phyloP scores from a whole-genome alignment of 768 basidiomycete genomes.

The Aureoboletus auriporus region DNA sequence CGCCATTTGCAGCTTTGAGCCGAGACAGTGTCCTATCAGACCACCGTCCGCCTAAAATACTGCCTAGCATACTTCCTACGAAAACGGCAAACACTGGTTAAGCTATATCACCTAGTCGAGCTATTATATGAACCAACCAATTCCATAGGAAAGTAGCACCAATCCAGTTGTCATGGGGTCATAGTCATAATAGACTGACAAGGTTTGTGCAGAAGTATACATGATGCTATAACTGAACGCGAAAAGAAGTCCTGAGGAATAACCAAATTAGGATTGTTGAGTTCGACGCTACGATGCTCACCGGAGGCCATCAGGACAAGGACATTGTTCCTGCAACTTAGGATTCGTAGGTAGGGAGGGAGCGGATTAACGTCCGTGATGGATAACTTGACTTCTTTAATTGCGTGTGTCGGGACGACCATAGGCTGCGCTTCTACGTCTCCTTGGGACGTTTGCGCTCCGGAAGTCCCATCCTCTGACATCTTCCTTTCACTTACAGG shows the following conservation, averaged over 20 bases:
- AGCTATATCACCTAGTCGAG: background rate
- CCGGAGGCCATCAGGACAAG: constrained; percentile 43
- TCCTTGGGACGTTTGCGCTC: constrained; percentile 7
- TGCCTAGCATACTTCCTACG: constrained; percentile 47
- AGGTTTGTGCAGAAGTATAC: constrained; percentile 73
- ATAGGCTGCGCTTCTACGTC: constrained; percentile 23
- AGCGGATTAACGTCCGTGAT: constrained; percentile 72
- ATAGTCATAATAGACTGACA: constrained; percentile 62
- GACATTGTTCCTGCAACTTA: constrained; percentile 64
- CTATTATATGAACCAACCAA: constrained; percentile 39
- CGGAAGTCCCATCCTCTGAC: background rate
- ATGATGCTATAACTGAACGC: constrained; percentile 65
- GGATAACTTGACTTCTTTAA: constrained; percentile 49
- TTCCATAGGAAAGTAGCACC: constrained; percentile 70
- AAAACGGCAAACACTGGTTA: background rate
- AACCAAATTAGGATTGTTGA: background rate
- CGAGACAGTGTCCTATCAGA: constrained; percentile 46
- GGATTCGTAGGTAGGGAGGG: constrained; percentile 52
- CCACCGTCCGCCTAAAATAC: constrained; percentile 56
- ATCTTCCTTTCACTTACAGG: constrained; percentile 4
- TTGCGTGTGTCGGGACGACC: constrained; percentile 6
- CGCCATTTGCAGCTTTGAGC: constrained; percentile 46
- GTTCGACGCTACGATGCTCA: background rate
- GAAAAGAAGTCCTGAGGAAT: constrained; percentile 56
- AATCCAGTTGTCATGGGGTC: constrained; percentile 71